Base-by-base conservation (phyloP, 306 rosid genomes). In the Acacia crassicarpa region DNA sequence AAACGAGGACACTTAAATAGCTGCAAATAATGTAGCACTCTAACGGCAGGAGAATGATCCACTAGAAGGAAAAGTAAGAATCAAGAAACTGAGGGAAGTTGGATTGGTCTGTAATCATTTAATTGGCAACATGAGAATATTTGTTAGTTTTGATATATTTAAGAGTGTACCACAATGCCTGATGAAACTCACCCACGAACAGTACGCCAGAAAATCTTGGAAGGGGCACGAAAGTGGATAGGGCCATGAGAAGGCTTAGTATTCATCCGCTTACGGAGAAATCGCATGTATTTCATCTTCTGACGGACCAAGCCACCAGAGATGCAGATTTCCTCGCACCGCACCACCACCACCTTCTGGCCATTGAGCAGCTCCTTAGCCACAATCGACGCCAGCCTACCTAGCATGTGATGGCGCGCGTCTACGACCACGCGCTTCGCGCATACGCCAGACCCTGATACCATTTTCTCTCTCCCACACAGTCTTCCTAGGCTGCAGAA, bases 241-340 rank as follows among this genome's bases (percentile, higher is more conserved):
- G 77, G 77, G 3, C 77, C 77, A n/a, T 75, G 78, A 23, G 78
- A 75, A 56, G 78, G 78, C 78, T 75, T 75, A 54, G 78, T 53
- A 27, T 75, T 75, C 78, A 76, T 76, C 9, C 80, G 80, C 72
- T 76, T 76, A 8, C 80, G 80, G 19, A 76, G 72, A 44, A 76
- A 76, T 8, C 80, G 67, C 80, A 76, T 59, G 80, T 76, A 76
- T 54, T 76, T 76, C 79, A 75, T 75, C 79, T 75, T 75, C 69
- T 75, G 79, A 58, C 79, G 79, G 68, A 75, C 79, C 68, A 75
- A 40, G 10, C 79, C 79, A n/a, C 79, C 79, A 15, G 79, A 75
- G 79, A 75, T 75, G 40, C 79, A 75, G 56, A 74, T 71, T 79
- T 78, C 83, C 82, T 81, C 79, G 69, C 79, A 75, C 16, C 79